Evolutionary conservation across 805 yeast species (phyloP).

Genomic region (Teunomyces lycoperdinae): DNA sequence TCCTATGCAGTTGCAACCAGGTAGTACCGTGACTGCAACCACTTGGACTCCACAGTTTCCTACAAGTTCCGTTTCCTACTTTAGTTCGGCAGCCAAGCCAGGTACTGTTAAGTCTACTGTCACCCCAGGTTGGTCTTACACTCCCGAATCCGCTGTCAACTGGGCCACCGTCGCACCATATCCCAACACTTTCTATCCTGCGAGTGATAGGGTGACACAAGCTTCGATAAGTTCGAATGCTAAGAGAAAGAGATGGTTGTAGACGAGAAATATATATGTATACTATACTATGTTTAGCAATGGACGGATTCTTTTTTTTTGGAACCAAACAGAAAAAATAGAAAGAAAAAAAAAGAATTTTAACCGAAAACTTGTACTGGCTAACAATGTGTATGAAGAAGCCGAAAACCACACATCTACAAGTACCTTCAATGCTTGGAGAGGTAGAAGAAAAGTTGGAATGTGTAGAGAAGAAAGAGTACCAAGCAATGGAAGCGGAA

Average conservation of each 20-base stretch:
- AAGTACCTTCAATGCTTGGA: background rate
- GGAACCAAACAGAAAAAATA: background rate
- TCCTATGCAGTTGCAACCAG: slow-evolving; percentile 93
- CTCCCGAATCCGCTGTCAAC: slow-evolving; percentile 60
- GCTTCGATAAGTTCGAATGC: slow-evolving; percentile 35
- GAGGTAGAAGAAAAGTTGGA: background rate
- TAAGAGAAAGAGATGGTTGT: slow-evolving; percentile 40
- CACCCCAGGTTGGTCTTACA: slow-evolving; percentile 84
- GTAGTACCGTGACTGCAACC: slow-evolving; percentile 59
- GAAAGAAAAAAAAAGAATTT: background rate
- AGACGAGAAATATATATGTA: slow-evolving; percentile 8
- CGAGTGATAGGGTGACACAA: slow-evolving; percentile 47
- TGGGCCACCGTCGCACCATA: slow-evolving; percentile 68
- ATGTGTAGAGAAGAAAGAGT: no score
- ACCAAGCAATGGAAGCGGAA: no score
- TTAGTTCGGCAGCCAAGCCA: slow-evolving; percentile 42
- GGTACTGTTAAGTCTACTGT: slow-evolving; percentile 58
- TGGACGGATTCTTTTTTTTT: no score
- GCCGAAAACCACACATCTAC: background rate
- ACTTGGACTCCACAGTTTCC: slow-evolving; percentile 66
- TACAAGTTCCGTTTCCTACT: slow-evolving; percentile 61
- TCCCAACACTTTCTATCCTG: slow-evolving; percentile 66
- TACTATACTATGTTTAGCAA: background rate
- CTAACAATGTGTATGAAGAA: slow-evolving; percentile 6
- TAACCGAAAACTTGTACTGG: background rate